Evolutionary conservation across 192 early-diverging fungal genomes (phyloP).

Genomic region (Backusella morwellensis): DNA sequence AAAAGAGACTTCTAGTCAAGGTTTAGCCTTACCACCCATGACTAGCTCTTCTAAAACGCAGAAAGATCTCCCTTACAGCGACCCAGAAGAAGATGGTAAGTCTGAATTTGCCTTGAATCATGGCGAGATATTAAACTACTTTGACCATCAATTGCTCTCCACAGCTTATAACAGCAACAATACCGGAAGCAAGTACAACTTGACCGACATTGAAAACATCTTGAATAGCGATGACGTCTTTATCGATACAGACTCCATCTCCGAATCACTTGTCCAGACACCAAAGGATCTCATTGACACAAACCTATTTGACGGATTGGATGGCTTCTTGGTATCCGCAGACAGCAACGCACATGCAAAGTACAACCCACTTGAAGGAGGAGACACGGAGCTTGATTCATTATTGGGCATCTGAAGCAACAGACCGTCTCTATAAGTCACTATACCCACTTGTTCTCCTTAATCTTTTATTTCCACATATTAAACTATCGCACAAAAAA

Average conservation of each 20-base stretch:
- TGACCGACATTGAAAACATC: background rate
- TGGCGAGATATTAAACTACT: background rate
- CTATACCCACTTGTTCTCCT: background rate
- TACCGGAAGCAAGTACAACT: background rate
- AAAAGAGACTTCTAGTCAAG: background rate
- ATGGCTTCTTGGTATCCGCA: background rate
- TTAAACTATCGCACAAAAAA: background rate
- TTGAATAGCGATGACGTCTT: background rate
- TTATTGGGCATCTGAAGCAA: background rate
- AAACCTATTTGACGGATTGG: background rate
- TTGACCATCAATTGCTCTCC: background rate
- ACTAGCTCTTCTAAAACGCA: background rate
- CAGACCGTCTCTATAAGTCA: background rate
- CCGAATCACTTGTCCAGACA: background rate
- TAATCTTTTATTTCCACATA: background rate
- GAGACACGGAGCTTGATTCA: background rate
- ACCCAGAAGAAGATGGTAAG: background rate
- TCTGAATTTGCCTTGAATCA: background rate
- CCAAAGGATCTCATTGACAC: background rate
- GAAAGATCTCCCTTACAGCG: background rate
- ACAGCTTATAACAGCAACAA: background rate
- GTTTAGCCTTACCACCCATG: background rate
- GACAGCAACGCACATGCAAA: background rate
- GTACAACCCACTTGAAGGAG: background rate
- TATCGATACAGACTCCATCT: background rate